Conservation (phyloP, 495 filamentous ascomycete species). For the Xylaria bambusicola region DNA sequence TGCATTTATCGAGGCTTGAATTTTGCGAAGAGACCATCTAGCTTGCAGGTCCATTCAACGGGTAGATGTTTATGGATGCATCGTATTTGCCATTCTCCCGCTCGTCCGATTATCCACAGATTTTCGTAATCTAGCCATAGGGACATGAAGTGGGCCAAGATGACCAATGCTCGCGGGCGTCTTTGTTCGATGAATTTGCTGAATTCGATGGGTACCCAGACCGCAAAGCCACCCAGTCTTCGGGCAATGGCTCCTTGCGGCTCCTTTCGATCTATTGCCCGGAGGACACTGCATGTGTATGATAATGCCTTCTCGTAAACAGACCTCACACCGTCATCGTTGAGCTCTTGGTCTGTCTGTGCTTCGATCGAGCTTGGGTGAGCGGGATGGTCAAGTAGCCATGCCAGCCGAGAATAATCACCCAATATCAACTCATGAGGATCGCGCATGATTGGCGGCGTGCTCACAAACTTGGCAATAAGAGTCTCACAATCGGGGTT, state of each 20-base stretch:
- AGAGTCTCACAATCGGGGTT: conserved; percentile 17
- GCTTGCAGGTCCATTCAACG: conserved; percentile 39
- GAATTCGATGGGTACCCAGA: conserved; percentile 39
- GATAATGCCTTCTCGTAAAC: conserved; percentile 37
- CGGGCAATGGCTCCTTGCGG: conserved; percentile 33
- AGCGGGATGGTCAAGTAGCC: conserved; percentile 33
- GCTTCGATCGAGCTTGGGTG: conserved; percentile 22
- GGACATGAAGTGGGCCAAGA: conserved; percentile 44
- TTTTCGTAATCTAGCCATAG: conserved; percentile 35
- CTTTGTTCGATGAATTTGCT: conserved; percentile 36
- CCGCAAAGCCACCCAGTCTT: conserved; percentile 39
- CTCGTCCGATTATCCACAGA: conserved; percentile 43
- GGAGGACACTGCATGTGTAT: conserved; percentile 39
- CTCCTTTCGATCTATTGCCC: conserved; percentile 30
- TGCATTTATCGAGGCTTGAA: conserved; percentile 25
- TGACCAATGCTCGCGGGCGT: conserved; percentile 42
- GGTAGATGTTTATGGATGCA: conserved; percentile 43
- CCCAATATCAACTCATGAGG: conserved; percentile 24
- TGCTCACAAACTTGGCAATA: conserved; percentile 26
- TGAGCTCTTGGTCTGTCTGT: conserved; percentile 32
- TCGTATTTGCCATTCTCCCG: conserved; percentile 42
- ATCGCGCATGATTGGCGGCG: conserved; percentile 28
- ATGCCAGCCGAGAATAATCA: conserved; percentile 30
- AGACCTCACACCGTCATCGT: conserved; percentile 28
- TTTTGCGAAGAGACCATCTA: conserved; percentile 35